A percentile compares a stretch with the other conserved stretches of the same genome.
Conservation (phyloP, 23 red algal species). For the Chondrus crispus region DNA sequence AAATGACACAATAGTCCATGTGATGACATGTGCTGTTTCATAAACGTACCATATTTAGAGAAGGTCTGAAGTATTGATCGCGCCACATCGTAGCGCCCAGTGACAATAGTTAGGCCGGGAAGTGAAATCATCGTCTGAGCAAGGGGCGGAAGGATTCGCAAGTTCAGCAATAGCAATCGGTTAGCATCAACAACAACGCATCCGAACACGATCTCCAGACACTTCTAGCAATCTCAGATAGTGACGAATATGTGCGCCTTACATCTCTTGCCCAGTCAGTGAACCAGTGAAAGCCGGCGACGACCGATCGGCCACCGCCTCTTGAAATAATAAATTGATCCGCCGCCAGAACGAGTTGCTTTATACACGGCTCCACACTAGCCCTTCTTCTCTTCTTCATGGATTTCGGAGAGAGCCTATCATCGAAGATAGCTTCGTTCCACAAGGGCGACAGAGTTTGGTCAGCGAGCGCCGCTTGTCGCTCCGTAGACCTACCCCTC, state of each 20-base stretch:
- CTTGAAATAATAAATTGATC: conserved; percentile 64
- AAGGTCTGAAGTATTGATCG: conserved; percentile 56
- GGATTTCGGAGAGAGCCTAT: not conserved
- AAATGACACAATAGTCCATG: not conserved
- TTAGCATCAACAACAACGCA: not conserved
- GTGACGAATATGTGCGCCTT: not conserved
- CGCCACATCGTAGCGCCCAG: conserved; percentile 48
- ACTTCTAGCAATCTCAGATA: too few species aligned
- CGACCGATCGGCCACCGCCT: conserved; percentile 48
- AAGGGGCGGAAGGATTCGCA: not conserved
- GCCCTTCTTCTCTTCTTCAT: conserved; percentile 27
- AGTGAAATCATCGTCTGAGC: conserved; percentile 49
- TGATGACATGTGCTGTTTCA: not conserved
- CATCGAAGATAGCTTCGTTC: too few species aligned
- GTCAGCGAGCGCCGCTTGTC: not conserved
- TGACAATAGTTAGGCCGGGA: conserved; percentile 56
- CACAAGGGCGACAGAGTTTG: not conserved
- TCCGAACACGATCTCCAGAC: not conserved
- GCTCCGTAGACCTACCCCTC: not conserved
- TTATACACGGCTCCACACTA: conserved; percentile 45
- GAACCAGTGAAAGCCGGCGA: conserved; percentile 68
- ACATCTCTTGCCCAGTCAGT: conserved; percentile 63
- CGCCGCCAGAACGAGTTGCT: conserved; percentile 51
- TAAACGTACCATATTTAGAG: conserved; percentile 60
- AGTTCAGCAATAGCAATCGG: not conserved